Evolutionary conservation across 345 rosid species (phyloP).

Genomic region (Psidium friedrichsthalianum): DNA sequence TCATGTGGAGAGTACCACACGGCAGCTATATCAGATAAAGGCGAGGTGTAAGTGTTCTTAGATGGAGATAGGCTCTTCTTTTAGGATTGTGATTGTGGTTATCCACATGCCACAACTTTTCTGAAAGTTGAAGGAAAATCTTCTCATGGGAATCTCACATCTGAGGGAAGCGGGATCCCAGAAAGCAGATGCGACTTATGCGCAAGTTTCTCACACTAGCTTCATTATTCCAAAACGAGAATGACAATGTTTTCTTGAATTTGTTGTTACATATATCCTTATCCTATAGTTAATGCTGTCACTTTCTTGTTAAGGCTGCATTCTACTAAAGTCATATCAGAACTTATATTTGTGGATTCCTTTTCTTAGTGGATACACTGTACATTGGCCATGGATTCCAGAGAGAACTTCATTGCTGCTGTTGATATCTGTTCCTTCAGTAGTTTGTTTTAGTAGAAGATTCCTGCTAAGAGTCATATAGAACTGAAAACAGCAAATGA

Average conservation of each 20-base stretch:
- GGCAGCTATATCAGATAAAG: conserved; percentile 77
- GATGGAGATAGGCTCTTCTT: conserved; percentile 32
- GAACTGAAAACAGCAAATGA: neutral
- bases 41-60: conserved; percentile 94
- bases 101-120: conserved; percentile 36
- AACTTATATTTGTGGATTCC: neutral
- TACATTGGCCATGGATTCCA: neutral
- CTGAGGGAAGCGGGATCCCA: conserved; percentile 46
- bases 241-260: neutral
- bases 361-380: neutral
- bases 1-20: conserved; percentile 98
- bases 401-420: neutral
- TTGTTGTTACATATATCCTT: neutral
- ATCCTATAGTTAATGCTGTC: neutral
- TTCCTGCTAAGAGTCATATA: neutral
- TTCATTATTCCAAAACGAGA: neutral
- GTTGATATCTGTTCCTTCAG: neutral
- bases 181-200: conserved; percentile 47
- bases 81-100: conserved; percentile 37
- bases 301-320: neutral
- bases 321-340: neutral
- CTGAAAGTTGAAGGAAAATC: conserved; percentile 32
- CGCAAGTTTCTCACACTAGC: conserved; percentile 45
- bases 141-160: conserved; percentile 36
- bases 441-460: neutral